Percentiles rank a stretch among this genome's conserved stretches.
Evolutionary conservation across 257 asterid species (phyloP).

Genomic region (Capsicum pubescens): DNA sequence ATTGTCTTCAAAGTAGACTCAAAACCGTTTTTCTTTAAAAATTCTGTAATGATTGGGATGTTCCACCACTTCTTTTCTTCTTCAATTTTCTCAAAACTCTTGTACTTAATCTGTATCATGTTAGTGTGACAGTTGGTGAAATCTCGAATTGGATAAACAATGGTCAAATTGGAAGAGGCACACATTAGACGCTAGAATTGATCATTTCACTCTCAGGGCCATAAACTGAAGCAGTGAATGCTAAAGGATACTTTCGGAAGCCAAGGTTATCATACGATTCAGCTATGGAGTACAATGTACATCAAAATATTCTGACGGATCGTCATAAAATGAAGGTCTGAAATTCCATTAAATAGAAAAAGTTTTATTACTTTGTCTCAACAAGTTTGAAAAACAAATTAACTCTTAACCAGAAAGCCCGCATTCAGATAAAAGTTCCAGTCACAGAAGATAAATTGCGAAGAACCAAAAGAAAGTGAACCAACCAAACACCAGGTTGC

Average conservation of each 20-base stretch:
- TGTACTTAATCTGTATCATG: constrained; percentile 73
- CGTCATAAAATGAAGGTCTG: background rate
- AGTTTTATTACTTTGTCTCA: background rate
- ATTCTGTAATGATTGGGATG: constrained; percentile 81
- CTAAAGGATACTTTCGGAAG: background rate
- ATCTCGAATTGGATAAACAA: background rate
- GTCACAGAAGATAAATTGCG: background rate
- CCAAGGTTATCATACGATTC: background rate
- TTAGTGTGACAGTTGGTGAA: constrained; percentile 30
- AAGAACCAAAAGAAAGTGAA: background rate
- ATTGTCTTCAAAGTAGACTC: constrained; percentile 81
- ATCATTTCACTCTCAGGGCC: background rate
- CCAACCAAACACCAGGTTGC: background rate
- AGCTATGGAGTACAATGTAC: no score
- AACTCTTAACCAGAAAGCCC: background rate
- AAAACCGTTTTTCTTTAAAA: constrained; percentile 74
- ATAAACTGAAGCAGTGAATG: background rate
- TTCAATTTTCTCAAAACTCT: constrained; percentile 81
- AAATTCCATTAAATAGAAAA: background rate
- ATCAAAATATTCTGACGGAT: background rate
- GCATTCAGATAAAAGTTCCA: background rate
- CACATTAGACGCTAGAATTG: background rate
- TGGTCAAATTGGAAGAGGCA: background rate
- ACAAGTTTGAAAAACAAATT: background rate
- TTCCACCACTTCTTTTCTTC: constrained; percentile 96